A percentile compares a stretch with the other conserved stretches of the same genome.
These are phyloP conservation scores for Tylopilus sp. DNA, from an alignment of 768 basidiomycete species.

Conservation along the genomic window DNA sequence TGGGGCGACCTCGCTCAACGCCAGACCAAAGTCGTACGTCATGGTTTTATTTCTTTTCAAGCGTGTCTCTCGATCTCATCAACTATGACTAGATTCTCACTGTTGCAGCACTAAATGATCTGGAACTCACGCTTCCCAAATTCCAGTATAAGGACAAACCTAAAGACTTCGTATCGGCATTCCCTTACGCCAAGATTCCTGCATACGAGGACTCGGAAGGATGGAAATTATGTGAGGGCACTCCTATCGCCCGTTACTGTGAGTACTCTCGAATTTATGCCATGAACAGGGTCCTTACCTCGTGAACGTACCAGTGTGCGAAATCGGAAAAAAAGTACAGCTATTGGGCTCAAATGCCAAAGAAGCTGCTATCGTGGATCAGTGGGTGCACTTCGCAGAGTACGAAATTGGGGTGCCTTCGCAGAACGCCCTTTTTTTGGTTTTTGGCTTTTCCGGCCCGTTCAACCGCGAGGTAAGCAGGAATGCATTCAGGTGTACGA, in stretches of 20 bases:
- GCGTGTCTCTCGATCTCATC: background rate
- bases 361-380: background rate
- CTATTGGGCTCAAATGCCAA: background rate
- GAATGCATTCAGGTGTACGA: too few relatives aligned
- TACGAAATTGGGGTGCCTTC: background rate
- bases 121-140: background rate
- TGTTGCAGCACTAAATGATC: background rate
- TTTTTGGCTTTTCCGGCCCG: background rate
- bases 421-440: background rate
- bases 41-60: background rate
- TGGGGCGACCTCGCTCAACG: background rate
- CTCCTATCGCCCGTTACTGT: background rate
- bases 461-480: background rate
- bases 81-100: background rate
- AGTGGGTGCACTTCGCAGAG: background rate
- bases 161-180: background rate
- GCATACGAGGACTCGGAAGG: background rate
- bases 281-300: background rate
- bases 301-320: background rate
- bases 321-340: background rate
- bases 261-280: background rate
- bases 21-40: background rate
- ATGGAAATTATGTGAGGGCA: background rate
- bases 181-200: background rate
- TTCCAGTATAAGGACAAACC: background rate